Percentiles rank a stretch among this genome's conserved stretches.
Evolutionary conservation across 208 protist species (phyloP).

Genomic region (Tritrichomonas musculus): DNA sequence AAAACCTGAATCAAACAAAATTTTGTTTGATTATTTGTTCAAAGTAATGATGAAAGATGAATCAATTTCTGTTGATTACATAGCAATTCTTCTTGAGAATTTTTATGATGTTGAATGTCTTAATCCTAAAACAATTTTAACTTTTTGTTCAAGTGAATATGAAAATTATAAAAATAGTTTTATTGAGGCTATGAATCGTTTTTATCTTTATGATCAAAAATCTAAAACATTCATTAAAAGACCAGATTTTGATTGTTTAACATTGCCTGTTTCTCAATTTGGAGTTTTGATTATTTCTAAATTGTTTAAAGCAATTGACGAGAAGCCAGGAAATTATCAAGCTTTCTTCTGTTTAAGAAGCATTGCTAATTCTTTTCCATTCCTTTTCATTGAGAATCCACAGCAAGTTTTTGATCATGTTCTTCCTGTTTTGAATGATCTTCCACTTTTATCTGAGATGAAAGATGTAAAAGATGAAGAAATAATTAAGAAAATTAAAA

Average conservation of each 20-base stretch:
- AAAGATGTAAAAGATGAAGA: no score
- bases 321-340: neutral
- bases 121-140: neutral
- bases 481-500: no score
- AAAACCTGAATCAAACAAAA: no score
- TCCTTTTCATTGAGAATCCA: neutral
- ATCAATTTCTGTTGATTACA: neutral
- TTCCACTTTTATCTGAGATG: neutral
- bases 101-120: neutral
- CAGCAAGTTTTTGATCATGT: neutral
- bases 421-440: neutral
- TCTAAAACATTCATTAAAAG: neutral
- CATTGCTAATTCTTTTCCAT: neutral
- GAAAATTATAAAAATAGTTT: neutral
- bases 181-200: neutral
- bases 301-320: neutral
- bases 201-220: neutral
- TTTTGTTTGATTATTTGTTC: no score
- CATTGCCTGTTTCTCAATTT: neutral
- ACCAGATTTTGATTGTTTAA: neutral
- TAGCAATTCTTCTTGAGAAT: neutral
- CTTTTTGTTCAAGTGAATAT: neutral
- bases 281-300: neutral
- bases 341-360: neutral
- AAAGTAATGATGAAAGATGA: neutral